Percentiles rank a stretch among this genome's conserved stretches.
phyloP scores from a whole-genome alignment of 257 asterid genomes.

The Solanum ossicruentum region DNA sequence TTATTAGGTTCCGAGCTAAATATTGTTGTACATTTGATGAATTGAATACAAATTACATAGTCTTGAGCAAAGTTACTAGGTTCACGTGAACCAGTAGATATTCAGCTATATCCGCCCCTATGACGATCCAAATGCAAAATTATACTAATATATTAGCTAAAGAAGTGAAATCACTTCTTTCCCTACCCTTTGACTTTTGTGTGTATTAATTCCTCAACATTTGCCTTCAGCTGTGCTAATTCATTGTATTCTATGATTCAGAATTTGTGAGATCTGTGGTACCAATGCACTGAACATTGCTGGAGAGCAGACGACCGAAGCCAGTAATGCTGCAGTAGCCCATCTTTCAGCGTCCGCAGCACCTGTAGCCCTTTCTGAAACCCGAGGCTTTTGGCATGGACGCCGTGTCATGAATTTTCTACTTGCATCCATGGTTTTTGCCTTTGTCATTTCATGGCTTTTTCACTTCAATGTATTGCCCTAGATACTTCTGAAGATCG shows the following conservation, averaged over 20 bases:
- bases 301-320: neutral
- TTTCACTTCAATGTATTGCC: slow-evolving; percentile 3
- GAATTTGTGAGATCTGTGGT: slow-evolving; percentile 8
- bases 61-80: neutral
- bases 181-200: neutral
- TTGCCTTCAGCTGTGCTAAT: neutral
- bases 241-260: neutral
- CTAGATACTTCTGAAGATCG: neutral
- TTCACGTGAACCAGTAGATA: neutral
- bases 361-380: neutral
- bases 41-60: neutral
- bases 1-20: neutral
- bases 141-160: neutral
- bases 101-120: neutral
- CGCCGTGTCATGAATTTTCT: slow-evolving; percentile 1
- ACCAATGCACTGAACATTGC: neutral
- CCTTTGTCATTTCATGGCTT: slow-evolving; percentile 8
- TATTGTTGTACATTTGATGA: neutral
- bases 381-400: neutral
- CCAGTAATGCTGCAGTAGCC: neutral
- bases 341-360: neutral
- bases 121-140: neutral
- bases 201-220: neutral
- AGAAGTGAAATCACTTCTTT: neutral
- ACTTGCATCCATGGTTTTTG: slow-evolving; percentile 5